phyloP scores from a whole-genome alignment of 2,329 filamentous ascomycete species.

The Exophiala calicioides region DNA sequence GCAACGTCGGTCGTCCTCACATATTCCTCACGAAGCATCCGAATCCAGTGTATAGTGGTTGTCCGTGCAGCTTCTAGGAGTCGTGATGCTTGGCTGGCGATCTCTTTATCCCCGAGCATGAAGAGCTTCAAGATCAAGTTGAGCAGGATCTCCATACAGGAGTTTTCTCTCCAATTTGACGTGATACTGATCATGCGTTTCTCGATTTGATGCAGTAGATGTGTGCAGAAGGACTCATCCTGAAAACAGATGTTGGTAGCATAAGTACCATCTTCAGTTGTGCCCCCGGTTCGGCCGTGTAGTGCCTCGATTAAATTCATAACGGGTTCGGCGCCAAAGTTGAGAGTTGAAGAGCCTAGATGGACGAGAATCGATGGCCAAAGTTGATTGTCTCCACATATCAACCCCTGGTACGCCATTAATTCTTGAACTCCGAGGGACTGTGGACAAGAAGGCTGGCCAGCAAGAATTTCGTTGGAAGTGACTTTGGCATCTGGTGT shows the following conservation, averaged over 20 bases:
- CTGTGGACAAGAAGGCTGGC: slow-evolving; percentile 49
- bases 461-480: slow-evolving; percentile 53
- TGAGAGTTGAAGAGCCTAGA: slow-evolving; percentile 57
- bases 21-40: slow-evolving; percentile 9
- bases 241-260: slow-evolving; percentile 7
- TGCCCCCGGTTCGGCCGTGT: slow-evolving; percentile 53
- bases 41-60: slow-evolving; percentile 9
- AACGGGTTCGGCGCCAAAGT: slow-evolving; percentile 59
- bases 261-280: slow-evolving; percentile 43
- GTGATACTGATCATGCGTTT: slow-evolving; percentile 50
- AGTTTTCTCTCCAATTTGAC: slow-evolving; percentile 60
- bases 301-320: slow-evolving; percentile 53
- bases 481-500: slow-evolving; percentile 43
- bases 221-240: slow-evolving; percentile 7
- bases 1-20: slow-evolving; percentile 36
- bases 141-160: slow-evolving; percentile 61
- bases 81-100: slow-evolving; percentile 29
- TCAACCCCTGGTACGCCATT: slow-evolving; percentile 47
- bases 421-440: slow-evolving; percentile 53
- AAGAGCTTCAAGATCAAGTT: slow-evolving; percentile 50
- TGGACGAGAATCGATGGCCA: slow-evolving; percentile 55
- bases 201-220: slow-evolving; percentile 44
- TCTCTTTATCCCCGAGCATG: slow-evolving; percentile 50
- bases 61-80: slow-evolving; percentile 5
- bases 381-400: slow-evolving; percentile 46